Percentiles rank a stretch among this genome's conserved stretches.
Conservation (phyloP, 352 stramenopile genomes). For the Globisporangium megalacanthum region DNA sequence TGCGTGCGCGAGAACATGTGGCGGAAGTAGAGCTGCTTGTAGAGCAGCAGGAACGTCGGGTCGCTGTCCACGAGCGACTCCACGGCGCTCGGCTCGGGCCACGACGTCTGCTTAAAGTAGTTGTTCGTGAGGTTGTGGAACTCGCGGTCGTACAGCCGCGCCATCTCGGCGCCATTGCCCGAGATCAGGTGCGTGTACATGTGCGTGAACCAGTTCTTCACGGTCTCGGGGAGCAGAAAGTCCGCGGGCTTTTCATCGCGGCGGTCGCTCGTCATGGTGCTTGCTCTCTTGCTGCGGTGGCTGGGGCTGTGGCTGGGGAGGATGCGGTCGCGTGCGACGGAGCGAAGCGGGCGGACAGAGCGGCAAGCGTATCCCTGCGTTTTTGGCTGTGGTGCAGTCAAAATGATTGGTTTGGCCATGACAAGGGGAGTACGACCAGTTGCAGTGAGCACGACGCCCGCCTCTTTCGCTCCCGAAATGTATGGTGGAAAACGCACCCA, state of each 20-base stretch:
- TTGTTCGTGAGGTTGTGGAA: constrained; percentile 86
- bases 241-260: constrained; percentile 84
- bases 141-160: constrained; percentile 84
- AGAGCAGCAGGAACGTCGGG: constrained; percentile 92
- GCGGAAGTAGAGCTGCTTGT: constrained; percentile 96
- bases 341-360: neutral
- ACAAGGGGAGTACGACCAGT: constrained; percentile 7
- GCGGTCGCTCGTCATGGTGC: constrained; percentile 37
- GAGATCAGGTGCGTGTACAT: constrained; percentile 83
- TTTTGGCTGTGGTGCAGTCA: neutral
- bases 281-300: neutral
- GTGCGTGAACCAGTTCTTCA: constrained; percentile 87
- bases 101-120: constrained; percentile 94
- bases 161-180: constrained; percentile 80
- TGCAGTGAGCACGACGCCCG: constrained; percentile 24
- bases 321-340: constrained; percentile 8
- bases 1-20: constrained; percentile 93
- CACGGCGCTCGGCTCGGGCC: constrained; percentile 88
- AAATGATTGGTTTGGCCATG: constrained; percentile 49
- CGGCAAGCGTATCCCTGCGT: constrained; percentile 1
- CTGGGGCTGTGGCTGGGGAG: neutral
- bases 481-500: constrained; percentile 11
- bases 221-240: constrained; percentile 82
- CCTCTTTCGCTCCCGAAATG: constrained; percentile 15
- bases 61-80: constrained; percentile 83